Percentiles rank a stretch among this genome's conserved stretches.
Conservation (phyloP, 495 filamentous ascomycete species). For the Tuber indicum region DNA sequence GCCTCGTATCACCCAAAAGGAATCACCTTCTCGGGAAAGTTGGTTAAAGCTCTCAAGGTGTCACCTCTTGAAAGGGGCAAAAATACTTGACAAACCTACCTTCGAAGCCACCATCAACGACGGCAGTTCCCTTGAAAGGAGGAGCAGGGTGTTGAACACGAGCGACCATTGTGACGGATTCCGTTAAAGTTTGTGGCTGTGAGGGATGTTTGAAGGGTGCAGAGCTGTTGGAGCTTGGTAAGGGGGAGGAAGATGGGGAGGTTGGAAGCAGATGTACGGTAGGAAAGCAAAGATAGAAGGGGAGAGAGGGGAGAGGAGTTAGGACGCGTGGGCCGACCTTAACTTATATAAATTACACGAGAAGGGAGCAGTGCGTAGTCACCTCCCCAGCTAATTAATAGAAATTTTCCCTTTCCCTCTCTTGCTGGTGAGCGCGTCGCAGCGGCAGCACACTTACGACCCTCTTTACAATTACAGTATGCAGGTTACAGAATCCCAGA, state of each 20-base stretch:
- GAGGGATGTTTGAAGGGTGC: background rate
- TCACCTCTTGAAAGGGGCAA: background rate
- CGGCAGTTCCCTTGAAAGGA: slow-evolving; percentile 48
- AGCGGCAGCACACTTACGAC: background rate
- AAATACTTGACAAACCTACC: slow-evolving; percentile 42
- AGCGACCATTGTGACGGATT: slow-evolving; percentile 40
- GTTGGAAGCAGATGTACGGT: slow-evolving; percentile 6
- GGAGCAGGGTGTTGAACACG: slow-evolving; percentile 53
- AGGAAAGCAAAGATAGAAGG: slow-evolving; percentile 3
- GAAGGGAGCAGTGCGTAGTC: background rate
- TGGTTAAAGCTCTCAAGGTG: background rate
- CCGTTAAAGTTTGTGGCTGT: slow-evolving; percentile 10
- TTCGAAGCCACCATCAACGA: slow-evolving; percentile 48
- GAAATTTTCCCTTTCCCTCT: too few species aligned
- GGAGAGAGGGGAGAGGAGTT: background rate
- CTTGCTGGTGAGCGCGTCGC: background rate
- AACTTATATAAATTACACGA: background rate
- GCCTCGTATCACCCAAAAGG: background rate
- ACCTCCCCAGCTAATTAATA: background rate
- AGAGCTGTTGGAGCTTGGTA: background rate
- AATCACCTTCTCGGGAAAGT: background rate
- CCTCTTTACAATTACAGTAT: background rate
- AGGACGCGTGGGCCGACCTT: background rate
- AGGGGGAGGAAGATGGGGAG: slow-evolving; percentile 13
- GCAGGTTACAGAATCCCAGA: background rate